A percentile compares a stretch with the other conserved stretches of the same genome.
These are phyloP conservation scores for Corchorus olitorius DNA, from an alignment of 345 rosid genomes.

Conservation along the genomic window DNA sequence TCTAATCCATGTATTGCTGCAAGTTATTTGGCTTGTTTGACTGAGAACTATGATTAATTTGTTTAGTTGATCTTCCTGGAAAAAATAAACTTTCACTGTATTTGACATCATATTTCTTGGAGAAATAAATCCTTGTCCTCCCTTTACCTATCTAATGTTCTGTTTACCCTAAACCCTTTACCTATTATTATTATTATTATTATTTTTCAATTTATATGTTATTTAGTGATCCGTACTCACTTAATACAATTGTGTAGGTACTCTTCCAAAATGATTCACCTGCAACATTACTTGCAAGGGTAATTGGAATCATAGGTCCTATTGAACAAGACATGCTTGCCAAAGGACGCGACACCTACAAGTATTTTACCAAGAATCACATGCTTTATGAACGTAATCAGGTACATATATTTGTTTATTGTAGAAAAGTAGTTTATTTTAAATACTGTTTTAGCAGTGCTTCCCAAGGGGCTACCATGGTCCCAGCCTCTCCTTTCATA, in stretches of 20 bases:
- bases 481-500: neutral
- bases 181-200: neutral
- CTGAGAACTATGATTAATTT: neutral
- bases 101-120: neutral
- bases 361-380: conserved; percentile 88
- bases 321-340: conserved; percentile 84
- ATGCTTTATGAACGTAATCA: conserved; percentile 95
- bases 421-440: neutral
- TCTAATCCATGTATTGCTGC: neutral
- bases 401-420: conserved; percentile 39
- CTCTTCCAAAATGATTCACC: conserved; percentile 99
- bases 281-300: conserved; percentile 89
- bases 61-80: neutral
- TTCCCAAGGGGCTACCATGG: neutral
- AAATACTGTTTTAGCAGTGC: neutral
- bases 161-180: neutral
- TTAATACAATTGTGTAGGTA: conserved; percentile 51
- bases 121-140: neutral
- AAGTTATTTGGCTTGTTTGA: neutral
- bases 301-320: conserved; percentile 80
- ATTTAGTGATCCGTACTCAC: neutral
- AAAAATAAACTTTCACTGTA: neutral
- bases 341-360: conserved; percentile 92
- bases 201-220: conserved; percentile 3
- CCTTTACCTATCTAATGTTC: neutral